These are phyloP conservation scores for Cyclotella baltica DNA, from an alignment of 108 stramenopile genomes.

Conservation along the genomic window DNA sequence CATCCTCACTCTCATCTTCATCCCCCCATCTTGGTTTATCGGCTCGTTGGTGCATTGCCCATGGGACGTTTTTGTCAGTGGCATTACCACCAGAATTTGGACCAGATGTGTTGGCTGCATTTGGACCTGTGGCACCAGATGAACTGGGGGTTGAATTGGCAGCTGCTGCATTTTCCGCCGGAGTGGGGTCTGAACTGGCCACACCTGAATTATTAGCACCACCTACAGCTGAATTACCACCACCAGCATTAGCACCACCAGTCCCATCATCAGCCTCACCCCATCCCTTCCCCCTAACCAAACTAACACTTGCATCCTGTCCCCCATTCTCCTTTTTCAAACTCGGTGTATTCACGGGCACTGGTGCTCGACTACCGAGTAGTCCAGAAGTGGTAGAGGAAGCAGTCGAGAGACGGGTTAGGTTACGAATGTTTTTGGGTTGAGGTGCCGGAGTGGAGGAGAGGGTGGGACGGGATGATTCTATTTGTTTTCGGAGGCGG, in stretches of 20 bases:
- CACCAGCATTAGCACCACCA: not conserved
- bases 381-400: not conserved
- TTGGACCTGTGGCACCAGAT: no score
- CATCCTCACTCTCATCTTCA: conserved; percentile 25
- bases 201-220: not conserved
- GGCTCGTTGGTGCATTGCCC: conserved; percentile 17
- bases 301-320: conserved; percentile 3
- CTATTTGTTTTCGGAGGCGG: conserved; percentile 30
- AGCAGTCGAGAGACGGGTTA: conserved; percentile 27
- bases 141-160: no score
- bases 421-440: conserved; percentile 36
- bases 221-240: no score
- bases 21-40: conserved; percentile 18
- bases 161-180: no score
- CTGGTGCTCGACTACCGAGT: not conserved
- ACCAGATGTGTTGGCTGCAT: no score
- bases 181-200: not conserved
- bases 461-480: conserved; percentile 15
- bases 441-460: conserved; percentile 6
- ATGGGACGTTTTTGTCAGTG: conserved; percentile 16
- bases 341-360: conserved; percentile 13
- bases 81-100: no score
- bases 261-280: not conserved
- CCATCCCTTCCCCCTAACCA: conserved; percentile 8
- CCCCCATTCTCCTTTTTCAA: conserved; percentile 24